Percentiles rank a stretch among this genome's conserved stretches.
These are phyloP conservation scores for Neurospora hispaniola DNA, from an alignment of 495 filamentous ascomycete species.

Conservation along the genomic window DNA sequence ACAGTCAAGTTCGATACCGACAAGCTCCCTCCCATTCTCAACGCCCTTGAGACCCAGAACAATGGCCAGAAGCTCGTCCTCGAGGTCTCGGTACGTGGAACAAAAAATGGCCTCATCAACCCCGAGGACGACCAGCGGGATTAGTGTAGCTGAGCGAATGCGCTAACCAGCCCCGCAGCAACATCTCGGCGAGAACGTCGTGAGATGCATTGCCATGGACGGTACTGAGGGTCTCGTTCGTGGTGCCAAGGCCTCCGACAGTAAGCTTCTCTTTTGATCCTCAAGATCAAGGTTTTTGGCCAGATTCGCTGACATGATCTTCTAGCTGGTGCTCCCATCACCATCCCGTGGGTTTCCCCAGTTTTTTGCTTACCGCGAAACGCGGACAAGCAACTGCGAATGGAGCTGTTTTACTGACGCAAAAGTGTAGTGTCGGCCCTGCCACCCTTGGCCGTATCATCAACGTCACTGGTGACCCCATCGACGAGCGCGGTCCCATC, in stretches of 20 bases:
- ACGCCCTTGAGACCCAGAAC: slow-evolving; percentile 86
- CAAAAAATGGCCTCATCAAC: slow-evolving; percentile 1
- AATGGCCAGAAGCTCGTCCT: slow-evolving; percentile 89
- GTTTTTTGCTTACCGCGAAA: background rate
- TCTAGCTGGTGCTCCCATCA: slow-evolving; percentile 76
- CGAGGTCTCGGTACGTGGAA: slow-evolving; percentile 81
- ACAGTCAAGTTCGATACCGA: slow-evolving; percentile 87
- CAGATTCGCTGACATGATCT: slow-evolving; percentile 8
- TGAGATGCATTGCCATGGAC: slow-evolving; percentile 99
- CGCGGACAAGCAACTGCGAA: background rate
- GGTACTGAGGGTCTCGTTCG: slow-evolving; percentile 99
- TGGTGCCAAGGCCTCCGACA: slow-evolving; percentile 74
- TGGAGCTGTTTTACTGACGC: background rate
- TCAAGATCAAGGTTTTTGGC: background rate
- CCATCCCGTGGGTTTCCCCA: slow-evolving; percentile 51
- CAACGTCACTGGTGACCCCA: slow-evolving; percentile 99
- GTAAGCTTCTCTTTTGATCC: slow-evolving; percentile 10
- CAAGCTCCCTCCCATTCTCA: slow-evolving; percentile 92
- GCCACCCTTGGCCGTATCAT: slow-evolving; percentile 97
- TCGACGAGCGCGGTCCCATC: slow-evolving; percentile 98
- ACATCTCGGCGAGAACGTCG: slow-evolving; percentile 99
- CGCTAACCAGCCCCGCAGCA: slow-evolving; percentile 55
- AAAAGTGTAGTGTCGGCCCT: slow-evolving; percentile 54
- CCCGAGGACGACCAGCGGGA: background rate
- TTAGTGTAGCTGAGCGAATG: slow-evolving; percentile 5